Evolutionary conservation across 768 basidiomycete species (phyloP), one percentile per base, ranked within the genome.

Genomic region (Tulasnella sp.): DNA sequence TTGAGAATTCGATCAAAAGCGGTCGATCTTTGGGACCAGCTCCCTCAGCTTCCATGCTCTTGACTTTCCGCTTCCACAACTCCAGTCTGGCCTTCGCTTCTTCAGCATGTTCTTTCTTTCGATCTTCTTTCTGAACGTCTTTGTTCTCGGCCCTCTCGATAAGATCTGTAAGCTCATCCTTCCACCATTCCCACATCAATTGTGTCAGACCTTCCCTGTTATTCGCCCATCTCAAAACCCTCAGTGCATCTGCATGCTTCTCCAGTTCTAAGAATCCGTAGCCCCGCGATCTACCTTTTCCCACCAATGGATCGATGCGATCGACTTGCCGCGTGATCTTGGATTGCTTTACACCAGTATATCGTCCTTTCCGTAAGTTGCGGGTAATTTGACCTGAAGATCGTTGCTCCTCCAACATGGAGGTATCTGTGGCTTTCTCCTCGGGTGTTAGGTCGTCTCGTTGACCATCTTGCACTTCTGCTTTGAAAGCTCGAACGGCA

Each of bases 231-330:
- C 95, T 75, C 39, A 98, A 67, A 4, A 96, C 82, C 22, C 86
- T 81, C 20, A 99, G 69, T 5, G 93, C 90, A 62, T 98, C 89
- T 4, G 82, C 78, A 59, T 99, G 95, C 24, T 70, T 75, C 42
- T 78, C 69, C 75, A 95, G 76, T 69, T 98, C 93, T 28, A 98
- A 61, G 68, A 99, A 98, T 8, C 93, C 95, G 60, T 96, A 99
- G 1, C 95, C 93, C 63, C 85, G 89, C 60, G 83, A 87, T 47
- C 82, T 75, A 1, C 88, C 88, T 59, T 87, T 83, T 3, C 85
- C 86, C 0, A 85, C 89, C 34, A 92, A 63, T 3, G 84, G 72
- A 61, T 98, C 93, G 48, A 92, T 74, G n/a, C 88, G 81, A 56
- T 95, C 92, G 10, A 72, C 69, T 64, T 89, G 84, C 9, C 93